Conservation (phyloP, 176 grass and related monocot genomes). For the Musa acuminata region DNA sequence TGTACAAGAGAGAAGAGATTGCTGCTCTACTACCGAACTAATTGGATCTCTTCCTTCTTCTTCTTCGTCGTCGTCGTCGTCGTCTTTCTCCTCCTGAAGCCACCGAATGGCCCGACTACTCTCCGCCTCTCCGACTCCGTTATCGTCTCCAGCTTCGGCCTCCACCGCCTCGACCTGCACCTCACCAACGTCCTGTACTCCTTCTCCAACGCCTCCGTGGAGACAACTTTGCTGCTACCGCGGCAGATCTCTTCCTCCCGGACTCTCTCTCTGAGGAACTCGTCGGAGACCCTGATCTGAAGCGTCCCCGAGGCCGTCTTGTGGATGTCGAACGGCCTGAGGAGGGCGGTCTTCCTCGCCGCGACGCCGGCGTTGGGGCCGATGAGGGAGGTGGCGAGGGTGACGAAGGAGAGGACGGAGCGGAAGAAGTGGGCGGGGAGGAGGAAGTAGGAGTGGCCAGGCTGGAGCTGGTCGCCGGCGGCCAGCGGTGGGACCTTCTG, state of each 20-base stretch:
- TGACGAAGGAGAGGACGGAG: conserved; percentile 82
- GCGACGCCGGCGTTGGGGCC: neutral
- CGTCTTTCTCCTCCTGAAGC: neutral
- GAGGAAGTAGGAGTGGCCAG: conserved; percentile 74
- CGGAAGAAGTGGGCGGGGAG: conserved; percentile 79
- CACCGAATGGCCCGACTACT: neutral
- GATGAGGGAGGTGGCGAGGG: conserved; percentile 60
- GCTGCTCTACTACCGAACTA: no score
- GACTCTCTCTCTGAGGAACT: conserved; percentile 26
- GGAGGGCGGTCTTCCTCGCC: neutral
- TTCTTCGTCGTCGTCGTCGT: neutral
- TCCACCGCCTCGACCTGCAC: conserved; percentile 45
- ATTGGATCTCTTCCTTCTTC: neutral
- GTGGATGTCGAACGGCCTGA: conserved; percentile 58
- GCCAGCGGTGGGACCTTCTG: conserved; percentile 62
- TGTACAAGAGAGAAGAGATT: no score
- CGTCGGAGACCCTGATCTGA: conserved; percentile 71
- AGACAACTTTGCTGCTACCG: conserved; percentile 23
- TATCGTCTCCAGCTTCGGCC: conserved; percentile 62
- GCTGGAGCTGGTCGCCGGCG: conserved; percentile 37
- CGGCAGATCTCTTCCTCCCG: neutral
- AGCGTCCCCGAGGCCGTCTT: conserved; percentile 55
- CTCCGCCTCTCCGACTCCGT: neutral
- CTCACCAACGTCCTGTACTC: conserved; percentile 72
- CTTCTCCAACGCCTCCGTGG: conserved; percentile 52